Conservation (phyloP, 2,329 filamentous ascomycete genomes). For the Epichloe baconii region DNA sequence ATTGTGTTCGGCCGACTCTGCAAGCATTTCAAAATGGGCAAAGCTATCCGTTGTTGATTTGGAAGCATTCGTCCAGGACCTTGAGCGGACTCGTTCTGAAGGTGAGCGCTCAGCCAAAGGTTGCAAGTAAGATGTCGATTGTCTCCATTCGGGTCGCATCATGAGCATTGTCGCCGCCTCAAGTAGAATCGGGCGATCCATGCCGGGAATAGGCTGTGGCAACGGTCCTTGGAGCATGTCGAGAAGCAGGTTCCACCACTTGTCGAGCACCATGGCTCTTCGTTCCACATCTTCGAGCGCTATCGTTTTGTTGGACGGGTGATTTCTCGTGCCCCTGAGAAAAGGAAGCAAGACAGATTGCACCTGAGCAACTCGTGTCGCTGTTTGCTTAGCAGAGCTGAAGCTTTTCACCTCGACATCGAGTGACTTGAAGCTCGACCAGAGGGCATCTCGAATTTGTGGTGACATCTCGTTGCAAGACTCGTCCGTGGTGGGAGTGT, state of each 20-base stretch:
- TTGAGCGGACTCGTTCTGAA: slow-evolving; percentile 30
- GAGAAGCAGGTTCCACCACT: slow-evolving; percentile 78
- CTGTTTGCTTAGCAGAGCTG: slow-evolving; percentile 52
- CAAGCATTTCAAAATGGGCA: slow-evolving; percentile 39
- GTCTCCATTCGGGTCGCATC: slow-evolving; percentile 79
- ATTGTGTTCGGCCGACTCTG: slow-evolving; percentile 70
- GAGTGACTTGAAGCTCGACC: slow-evolving; percentile 40
- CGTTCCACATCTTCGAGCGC: slow-evolving; percentile 73
- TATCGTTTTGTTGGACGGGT: slow-evolving; percentile 51
- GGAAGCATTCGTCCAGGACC: slow-evolving; percentile 36
- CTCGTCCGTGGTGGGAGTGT: slow-evolving; percentile 27
- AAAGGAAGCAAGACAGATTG: slow-evolving; percentile 64
- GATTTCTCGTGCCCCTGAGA: slow-evolving; percentile 53
- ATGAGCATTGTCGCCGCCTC: slow-evolving; percentile 72
- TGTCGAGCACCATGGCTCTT: slow-evolving; percentile 66
- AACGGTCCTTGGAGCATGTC: slow-evolving; percentile 64
- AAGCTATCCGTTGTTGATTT: slow-evolving; percentile 52
- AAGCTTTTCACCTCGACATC: slow-evolving; percentile 44
- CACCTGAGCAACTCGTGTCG: slow-evolving; percentile 64
- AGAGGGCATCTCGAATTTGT: slow-evolving; percentile 37
- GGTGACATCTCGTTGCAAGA: slow-evolving; percentile 32
- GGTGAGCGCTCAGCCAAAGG: slow-evolving; percentile 44
- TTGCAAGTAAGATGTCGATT: slow-evolving; percentile 54
- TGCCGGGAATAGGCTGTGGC: slow-evolving; percentile 61
- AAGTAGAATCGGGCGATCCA: slow-evolving; percentile 69